Conservation (phyloP, 306 rosid species). For the Medicago truncatula region MtrunA17r5.0-ANR NC_053046.1:4524001-4524500, state of each 20-base stretch:
- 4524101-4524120: conserved; percentile 42
- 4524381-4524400: conserved; percentile 16
- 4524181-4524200: conserved; percentile 21
- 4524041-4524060: conserved; percentile 91
- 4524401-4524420: conserved; percentile 20
- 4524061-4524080: conserved; percentile 97
- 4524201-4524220: conserved; percentile 12
- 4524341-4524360: conserved; percentile 11
- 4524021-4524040: conserved; percentile 99
- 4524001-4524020: conserved; percentile 93
- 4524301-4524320: conserved; percentile 12
- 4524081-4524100: conserved; percentile 90
- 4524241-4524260: conserved; percentile 25
- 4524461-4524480: conserved; percentile 18
- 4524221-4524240: conserved; percentile 19
- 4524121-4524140: conserved; percentile 12
- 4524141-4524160: background rate
- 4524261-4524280: conserved; percentile 1
- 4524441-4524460: conserved; percentile 25
- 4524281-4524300: conserved; percentile 22
- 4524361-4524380: conserved; percentile 25
- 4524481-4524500: conserved; percentile 24
- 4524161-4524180: background rate
- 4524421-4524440: conserved; percentile 21
- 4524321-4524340: conserved; percentile 25